phyloP scores from a whole-genome alignment of 805 yeast species.

The Yarrowia sp. region DNA sequence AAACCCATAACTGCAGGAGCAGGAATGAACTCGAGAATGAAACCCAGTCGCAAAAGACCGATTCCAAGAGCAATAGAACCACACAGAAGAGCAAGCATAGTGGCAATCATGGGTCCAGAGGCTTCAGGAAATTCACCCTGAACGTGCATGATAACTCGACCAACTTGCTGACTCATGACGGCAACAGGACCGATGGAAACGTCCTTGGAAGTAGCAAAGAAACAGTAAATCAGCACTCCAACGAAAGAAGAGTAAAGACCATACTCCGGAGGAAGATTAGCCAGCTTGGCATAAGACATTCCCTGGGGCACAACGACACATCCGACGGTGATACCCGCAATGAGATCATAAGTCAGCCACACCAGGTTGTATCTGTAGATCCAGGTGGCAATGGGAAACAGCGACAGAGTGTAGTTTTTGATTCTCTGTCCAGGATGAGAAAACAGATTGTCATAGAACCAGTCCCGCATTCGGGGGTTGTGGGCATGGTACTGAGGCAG shows the following conservation, averaged over 20 bases:
- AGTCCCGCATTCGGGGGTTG: conserved; percentile 12
- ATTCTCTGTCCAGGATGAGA: conserved; percentile 44
- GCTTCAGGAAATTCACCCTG: conserved; percentile 48
- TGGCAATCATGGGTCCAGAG: conserved; percentile 71
- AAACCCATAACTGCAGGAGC: conserved; percentile 91
- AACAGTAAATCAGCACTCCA: conserved; percentile 83
- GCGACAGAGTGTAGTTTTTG: conserved; percentile 53
- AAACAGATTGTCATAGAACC: conserved; percentile 7
- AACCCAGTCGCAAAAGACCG: conserved; percentile 81
- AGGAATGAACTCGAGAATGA: conserved; percentile 83
- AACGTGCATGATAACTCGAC: conserved; percentile 70
- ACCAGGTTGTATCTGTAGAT: conserved; percentile 72
- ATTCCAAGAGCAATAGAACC: conserved; percentile 82
- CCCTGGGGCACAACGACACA: conserved; percentile 91
- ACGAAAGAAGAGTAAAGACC: conserved; percentile 90
- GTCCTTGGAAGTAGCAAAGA: conserved; percentile 93
- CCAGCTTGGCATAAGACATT: conserved; percentile 91
- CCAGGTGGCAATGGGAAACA: conserved; percentile 85
- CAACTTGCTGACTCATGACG: conserved; percentile 85
- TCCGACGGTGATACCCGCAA: conserved; percentile 93
- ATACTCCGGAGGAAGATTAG: conserved; percentile 75
- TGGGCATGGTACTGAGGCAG: conserved; percentile 19
- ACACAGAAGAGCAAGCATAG: conserved; percentile 72
- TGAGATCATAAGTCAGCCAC: conserved; percentile 79
- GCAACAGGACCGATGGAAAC: conserved; percentile 97